These are phyloP conservation scores for Pleurotus citrinopileatus DNA, from an alignment of 768 basidiomycete genomes.

Conservation along the genomic window DNA sequence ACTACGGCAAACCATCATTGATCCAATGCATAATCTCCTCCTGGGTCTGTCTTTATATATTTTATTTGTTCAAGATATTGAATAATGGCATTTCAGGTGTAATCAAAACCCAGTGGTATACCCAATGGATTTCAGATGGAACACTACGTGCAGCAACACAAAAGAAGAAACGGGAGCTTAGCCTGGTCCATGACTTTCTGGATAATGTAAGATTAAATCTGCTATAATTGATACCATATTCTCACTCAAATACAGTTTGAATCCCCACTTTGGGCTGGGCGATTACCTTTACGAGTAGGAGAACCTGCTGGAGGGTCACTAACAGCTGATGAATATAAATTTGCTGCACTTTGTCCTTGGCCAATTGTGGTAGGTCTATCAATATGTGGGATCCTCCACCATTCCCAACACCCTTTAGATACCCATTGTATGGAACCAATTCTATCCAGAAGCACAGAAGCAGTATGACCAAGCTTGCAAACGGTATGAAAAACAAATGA, in stretches of 20 bases:
- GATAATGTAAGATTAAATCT: slow-evolving; percentile 8
- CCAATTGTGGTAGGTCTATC: slow-evolving; percentile 19
- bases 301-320: slow-evolving; percentile 27
- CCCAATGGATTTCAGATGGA: slow-evolving; percentile 18
- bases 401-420: slow-evolving; percentile 13
- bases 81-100: slow-evolving; percentile 15
- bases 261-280: slow-evolving; percentile 23
- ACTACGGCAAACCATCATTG: slow-evolving; percentile 18
- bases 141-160: slow-evolving; percentile 14
- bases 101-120: slow-evolving; percentile 24
- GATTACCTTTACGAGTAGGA: slow-evolving; percentile 22
- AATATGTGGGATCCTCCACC: background rate
- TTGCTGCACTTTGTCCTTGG: slow-evolving; percentile 17
- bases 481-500: background rate
- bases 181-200: slow-evolving; percentile 20
- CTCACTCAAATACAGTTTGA: slow-evolving; percentile 19
- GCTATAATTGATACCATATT: background rate
- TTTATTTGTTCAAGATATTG: background rate
- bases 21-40: slow-evolving; percentile 28
- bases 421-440: slow-evolving; percentile 21
- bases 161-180: slow-evolving; percentile 17
- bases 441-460: slow-evolving; percentile 8
- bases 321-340: slow-evolving; percentile 27
- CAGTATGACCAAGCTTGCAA: slow-evolving; percentile 9
- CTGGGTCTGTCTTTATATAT: slow-evolving; percentile 15